Conservation (phyloP, 2,329 filamentous ascomycete genomes). For the Colletotrichum sp. region DNA sequence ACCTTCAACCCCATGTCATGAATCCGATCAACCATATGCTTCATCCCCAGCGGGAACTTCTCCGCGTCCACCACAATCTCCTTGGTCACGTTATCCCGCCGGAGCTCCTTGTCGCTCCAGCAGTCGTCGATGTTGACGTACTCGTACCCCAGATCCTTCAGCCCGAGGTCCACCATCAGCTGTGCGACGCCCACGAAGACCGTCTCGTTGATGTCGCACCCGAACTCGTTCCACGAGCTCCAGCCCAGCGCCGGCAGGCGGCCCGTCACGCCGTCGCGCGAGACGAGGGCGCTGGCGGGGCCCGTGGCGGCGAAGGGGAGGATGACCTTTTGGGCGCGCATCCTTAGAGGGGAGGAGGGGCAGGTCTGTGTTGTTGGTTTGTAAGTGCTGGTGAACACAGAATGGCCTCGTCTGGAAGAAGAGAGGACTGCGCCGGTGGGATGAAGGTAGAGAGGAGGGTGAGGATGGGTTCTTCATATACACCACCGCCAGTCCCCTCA, state of each 20-base stretch:
- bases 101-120: slow-evolving; percentile 51
- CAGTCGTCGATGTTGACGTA: slow-evolving; percentile 70
- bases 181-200: slow-evolving; percentile 53
- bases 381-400: not conserved
- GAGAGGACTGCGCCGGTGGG: not conserved
- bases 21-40: slow-evolving; percentile 55
- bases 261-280: slow-evolving; percentile 21
- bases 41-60: slow-evolving; percentile 66
- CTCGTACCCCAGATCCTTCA: slow-evolving; percentile 59
- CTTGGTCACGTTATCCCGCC: slow-evolving; percentile 44
- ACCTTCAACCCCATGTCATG: slow-evolving; percentile 64
- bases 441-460: not conserved
- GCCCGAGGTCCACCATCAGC: slow-evolving; percentile 51
- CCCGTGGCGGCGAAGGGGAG: not conserved
- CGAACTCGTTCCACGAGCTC: slow-evolving; percentile 60
- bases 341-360: not conserved
- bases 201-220: slow-evolving; percentile 54
- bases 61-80: slow-evolving; percentile 50
- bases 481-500: not conserved
- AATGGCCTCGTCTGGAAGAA: not conserved
- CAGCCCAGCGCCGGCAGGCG: slow-evolving; percentile 48
- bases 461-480: not conserved
- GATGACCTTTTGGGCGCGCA: not conserved
- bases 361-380: not conserved
- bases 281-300: slow-evolving; percentile 13